Evolutionary conservation across 2,329 filamentous ascomycete species (phyloP), one percentile per base, ranked within the genome.

Genomic region (Aschersonia sp.): DNA sequence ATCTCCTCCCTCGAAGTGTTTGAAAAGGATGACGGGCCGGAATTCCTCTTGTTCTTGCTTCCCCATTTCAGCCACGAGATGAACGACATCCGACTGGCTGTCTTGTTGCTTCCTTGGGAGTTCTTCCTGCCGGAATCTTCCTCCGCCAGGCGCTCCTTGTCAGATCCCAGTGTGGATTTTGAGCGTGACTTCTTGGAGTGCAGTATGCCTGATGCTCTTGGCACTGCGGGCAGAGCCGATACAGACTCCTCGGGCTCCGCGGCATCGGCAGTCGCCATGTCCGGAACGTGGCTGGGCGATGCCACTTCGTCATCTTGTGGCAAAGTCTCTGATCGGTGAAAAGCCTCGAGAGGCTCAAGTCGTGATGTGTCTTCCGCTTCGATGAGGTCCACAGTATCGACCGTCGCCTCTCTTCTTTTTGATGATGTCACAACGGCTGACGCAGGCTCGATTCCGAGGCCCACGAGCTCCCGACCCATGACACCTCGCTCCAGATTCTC

Each of bases 1-100:
- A 95, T 90, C 12, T 89, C 94, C 58, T 95, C 89, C 52, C 88
- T 77, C 1, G 89, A 95, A 0, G 87, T 86, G 58, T 95, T 95
- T 5, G 87, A 88, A 60, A 94, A 92, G n/a, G 89, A 88, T 0
- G 86, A 84, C 4, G 83, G 73, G 59, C 71, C 52, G 60, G 74
- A 64, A 59, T 68, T 59, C 63, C 78, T 64, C 66, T 75, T 70
- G 62, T 69, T 71, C 71, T 76, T 69, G 66, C 70, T 73, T 31
- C 77, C 77, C 62, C 83, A 83, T 56, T 77, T 79, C 64, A 95
- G 87, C 37, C 95, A 76, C 0, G 84, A 81, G 4, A 80, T 77
- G 71, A 88, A 84, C 1, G 82, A 74, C 32, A 71, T 56, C 22
- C 66, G 64, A 6, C 43, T 51, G 10, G 61, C 60, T 11, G 60